These are phyloP conservation scores for Filosporella fistucella DNA, from an alignment of 495 filamentous ascomycete genomes.

Conservation along the genomic window DNA sequence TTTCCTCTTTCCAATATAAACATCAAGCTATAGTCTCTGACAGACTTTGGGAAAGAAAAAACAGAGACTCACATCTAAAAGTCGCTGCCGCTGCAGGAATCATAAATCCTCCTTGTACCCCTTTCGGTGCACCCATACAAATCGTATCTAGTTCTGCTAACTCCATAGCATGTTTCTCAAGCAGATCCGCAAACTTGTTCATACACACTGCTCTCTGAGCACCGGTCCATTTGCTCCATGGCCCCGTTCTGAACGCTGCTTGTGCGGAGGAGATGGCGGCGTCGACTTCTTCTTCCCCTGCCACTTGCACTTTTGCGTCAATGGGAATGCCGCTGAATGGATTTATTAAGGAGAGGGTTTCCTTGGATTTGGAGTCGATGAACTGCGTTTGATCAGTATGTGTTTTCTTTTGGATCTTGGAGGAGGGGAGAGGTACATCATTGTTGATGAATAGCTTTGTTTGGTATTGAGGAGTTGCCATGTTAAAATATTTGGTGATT, in stretches of 20 bases:
- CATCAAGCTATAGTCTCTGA: too few relatives aligned
- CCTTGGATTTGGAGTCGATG: too few relatives aligned
- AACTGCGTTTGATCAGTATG: too few relatives aligned
- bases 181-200: slow-evolving; percentile 6
- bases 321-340: too few relatives aligned
- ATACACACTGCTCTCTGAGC: slow-evolving; percentile 3
- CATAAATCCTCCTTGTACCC: neutral
- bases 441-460: too few relatives aligned
- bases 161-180: neutral
- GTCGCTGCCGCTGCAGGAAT: neutral
- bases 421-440: too few relatives aligned
- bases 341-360: too few relatives aligned
- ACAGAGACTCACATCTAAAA: neutral
- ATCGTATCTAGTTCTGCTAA: neutral
- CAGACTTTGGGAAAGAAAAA: slow-evolving; percentile 13
- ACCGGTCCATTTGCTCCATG: slow-evolving; percentile 7
- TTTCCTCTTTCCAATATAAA: too few relatives aligned
- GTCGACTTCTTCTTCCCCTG: slow-evolving; percentile 2
- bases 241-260: neutral
- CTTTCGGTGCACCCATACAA: slow-evolving; percentile 1
- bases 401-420: too few relatives aligned
- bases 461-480: too few relatives aligned
- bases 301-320: too few relatives aligned
- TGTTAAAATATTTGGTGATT: too few relatives aligned
- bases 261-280: slow-evolving; percentile 2